Base-by-base conservation (phyloP, 345 rosid genomes). In the Hypericum perforatum region DNA sequence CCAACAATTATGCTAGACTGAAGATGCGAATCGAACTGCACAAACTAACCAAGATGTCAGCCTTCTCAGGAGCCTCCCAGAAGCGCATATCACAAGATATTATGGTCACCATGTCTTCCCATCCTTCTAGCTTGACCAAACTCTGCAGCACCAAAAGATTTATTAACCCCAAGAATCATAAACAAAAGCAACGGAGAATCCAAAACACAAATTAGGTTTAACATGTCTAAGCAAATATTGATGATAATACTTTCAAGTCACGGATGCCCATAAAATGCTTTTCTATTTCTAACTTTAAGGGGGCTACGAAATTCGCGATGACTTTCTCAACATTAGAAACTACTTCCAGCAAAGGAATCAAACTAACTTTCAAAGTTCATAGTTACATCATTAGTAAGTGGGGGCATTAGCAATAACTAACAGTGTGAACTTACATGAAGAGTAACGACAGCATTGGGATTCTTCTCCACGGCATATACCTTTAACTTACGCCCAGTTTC, bases 371-470 rank as follows among this genome's bases (percentile, higher is more conserved):
- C 32, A 22, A 22, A 22, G 32, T 22, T 22, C 32, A 22, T 1
- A 22, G 32, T 22, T 22, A 22, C 32, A 22, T 22, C n/a, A n/a
- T n/a, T n/a, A n/a, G n/a, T n/a, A n/a, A n/a, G n/a, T n/a, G n/a
- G n/a, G n/a, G n/a, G n/a, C n/a, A n/a, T n/a, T n/a, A n/a, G n/a
- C n/a, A 55, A 58, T 36, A 47, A 58, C 49, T 7, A 49, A 3
- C 37, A 57, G 47, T 15, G 45, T 39, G 49, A 63, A 76, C 95
- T 76, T 68, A 92, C 98, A 62, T 92, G 98, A 63, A 88, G 95
- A 22, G 98, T 85, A 66, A 92, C 94, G 63, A 89, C 86, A 56
- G 98, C 98, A 75, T 92, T 92, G 64, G 98, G 97, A 71, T 92
- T 92, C 79, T 92, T 92, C 78, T 92, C 98, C 61, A 92, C 91